phyloP scores from a whole-genome alignment of 768 basidiomycete genomes.

The Lentinus tigrinus region DNA sequence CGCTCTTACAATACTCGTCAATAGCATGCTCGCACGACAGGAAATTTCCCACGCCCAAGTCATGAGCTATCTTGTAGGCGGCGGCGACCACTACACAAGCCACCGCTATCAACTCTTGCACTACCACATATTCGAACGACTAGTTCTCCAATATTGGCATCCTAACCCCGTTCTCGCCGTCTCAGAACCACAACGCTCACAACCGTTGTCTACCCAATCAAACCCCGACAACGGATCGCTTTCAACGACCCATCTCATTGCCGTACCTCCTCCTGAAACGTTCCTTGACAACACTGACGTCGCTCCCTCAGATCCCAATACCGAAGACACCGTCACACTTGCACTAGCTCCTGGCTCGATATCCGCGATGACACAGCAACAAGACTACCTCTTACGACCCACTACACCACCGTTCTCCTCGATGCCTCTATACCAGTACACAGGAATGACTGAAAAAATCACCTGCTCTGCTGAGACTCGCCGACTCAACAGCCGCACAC shows the following conservation, averaged over 20 bases:
- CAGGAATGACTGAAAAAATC: background rate
- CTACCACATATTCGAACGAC: background rate
- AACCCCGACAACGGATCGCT: no score
- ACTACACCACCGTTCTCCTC: background rate
- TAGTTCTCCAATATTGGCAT: no score
- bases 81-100: conserved; percentile 23
- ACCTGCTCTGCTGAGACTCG: background rate
- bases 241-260: no score
- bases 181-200: no score
- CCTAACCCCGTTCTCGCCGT: no score
- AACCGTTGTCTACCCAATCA: no score
- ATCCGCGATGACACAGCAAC: background rate
- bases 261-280: no score
- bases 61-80: conserved; percentile 26
- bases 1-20: conserved; percentile 7
- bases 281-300: no score
- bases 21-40: conserved; percentile 22
- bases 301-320: background rate
- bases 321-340: background rate
- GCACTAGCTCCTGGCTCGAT: background rate
- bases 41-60: conserved; percentile 33
- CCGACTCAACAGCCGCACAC: background rate
- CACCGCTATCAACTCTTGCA: conserved; percentile 15
- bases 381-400: background rate
- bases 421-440: background rate